Evolutionary conservation across 257 asterid genomes (phyloP).

Genomic region (Hygrophila difformis): DNA sequence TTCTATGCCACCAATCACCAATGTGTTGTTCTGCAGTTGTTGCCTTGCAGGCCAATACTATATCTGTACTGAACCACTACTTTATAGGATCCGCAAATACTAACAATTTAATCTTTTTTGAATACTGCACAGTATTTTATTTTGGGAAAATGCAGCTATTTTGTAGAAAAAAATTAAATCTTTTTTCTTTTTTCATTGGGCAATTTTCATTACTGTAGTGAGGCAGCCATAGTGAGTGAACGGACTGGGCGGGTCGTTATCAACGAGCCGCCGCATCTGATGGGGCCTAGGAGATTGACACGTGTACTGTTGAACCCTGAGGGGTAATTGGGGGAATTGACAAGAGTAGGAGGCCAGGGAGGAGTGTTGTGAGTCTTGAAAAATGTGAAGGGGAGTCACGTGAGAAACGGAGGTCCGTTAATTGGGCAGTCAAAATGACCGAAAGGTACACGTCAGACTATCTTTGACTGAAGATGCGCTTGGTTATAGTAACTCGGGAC

Average conservation of each 20-base stretch:
- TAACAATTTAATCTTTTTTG: too few relatives aligned
- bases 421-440: too few relatives aligned
- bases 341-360: too few relatives aligned
- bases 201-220: neutral
- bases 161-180: too few relatives aligned
- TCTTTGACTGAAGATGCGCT: slow-evolving; percentile 28
- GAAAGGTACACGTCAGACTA: slow-evolving; percentile 22
- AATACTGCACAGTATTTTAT: slow-evolving; percentile 1
- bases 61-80: slow-evolving; percentile 25
- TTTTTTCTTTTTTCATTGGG: neutral
- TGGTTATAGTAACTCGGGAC: too few relatives aligned
- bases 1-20: too few relatives aligned
- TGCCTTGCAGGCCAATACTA: slow-evolving; percentile 42
- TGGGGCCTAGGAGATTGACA: slow-evolving; percentile 29
- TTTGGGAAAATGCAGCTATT: too few relatives aligned
- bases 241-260: slow-evolving; percentile 21
- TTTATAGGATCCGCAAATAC: slow-evolving; percentile 62
- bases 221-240: neutral
- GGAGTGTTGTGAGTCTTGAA: too few relatives aligned
- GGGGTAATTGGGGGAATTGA: too few relatives aligned
- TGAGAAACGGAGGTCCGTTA: too few relatives aligned
- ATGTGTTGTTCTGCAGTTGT: slow-evolving; percentile 15
- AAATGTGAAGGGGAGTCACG: too few relatives aligned
- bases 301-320: slow-evolving; percentile 19
- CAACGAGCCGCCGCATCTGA: slow-evolving; percentile 62